Percentiles rank a stretch among this genome's conserved stretches.
Conservation (phyloP, 768 basidiomycete genomes). For the Phylloporus sp. region DNA sequence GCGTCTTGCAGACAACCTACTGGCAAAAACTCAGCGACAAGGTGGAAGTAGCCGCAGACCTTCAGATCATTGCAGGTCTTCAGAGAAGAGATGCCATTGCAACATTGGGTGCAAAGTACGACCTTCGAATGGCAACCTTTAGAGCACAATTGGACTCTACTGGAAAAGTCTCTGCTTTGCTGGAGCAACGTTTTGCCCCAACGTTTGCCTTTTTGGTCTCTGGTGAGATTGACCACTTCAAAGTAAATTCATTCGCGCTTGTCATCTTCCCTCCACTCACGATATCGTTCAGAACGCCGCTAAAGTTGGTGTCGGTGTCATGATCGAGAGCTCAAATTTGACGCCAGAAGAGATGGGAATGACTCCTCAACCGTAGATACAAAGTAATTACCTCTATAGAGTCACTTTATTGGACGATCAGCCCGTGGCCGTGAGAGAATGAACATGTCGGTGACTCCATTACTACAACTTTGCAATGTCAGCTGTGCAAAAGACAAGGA, state of each 20-base stretch:
- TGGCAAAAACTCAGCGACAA: conserved; percentile 95
- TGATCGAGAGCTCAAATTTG: conserved; percentile 85
- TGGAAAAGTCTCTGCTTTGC: conserved; percentile 90
- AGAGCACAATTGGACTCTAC: conserved; percentile 91
- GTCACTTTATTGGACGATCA: conserved; percentile 17
- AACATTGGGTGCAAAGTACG: conserved; percentile 94
- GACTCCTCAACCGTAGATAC: conserved; percentile 45
- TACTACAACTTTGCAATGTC: conserved; percentile 53
- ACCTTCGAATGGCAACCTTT: conserved; percentile 90
- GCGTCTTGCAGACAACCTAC: conserved; percentile 86
- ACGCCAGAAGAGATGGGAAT: conserved; percentile 81
- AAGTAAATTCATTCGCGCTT: conserved; percentile 46
- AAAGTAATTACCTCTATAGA: conserved; percentile 29
- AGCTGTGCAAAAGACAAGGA: conserved; percentile 45
- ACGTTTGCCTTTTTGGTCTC: conserved; percentile 91
- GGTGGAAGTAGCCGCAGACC: conserved; percentile 94
- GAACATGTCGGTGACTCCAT: conserved; percentile 17
- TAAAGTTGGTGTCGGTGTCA: conserved; percentile 94
- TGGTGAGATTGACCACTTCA: conserved; percentile 98
- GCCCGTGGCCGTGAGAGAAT: too few relatives aligned
- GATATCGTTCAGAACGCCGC: conserved; percentile 64
- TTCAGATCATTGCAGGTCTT: conserved; percentile 76
- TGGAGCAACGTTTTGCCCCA: conserved; percentile 95
- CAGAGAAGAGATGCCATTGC: conserved; percentile 86
- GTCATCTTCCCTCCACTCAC: not conserved